Evolutionary conservation across 1,139 yeast species (phyloP).

Genomic region (Kluyveromyces sp.): DNA sequence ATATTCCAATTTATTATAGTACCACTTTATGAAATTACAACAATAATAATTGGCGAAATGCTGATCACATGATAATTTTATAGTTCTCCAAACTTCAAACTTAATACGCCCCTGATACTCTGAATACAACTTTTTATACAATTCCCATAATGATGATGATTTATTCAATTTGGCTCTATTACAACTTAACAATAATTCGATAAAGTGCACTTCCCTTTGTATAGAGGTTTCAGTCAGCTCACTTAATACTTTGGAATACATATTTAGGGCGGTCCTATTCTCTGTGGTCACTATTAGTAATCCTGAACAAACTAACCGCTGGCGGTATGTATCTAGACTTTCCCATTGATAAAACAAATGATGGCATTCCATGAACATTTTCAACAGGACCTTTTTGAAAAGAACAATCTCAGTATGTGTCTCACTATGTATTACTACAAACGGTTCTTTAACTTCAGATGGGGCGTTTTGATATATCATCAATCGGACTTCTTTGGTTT

Average conservation of each 20-base stretch:
- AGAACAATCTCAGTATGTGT: conserved; percentile 26
- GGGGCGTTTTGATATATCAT: conserved; percentile 18
- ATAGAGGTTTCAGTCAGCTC: conserved; percentile 4
- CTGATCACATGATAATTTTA: conserved; percentile 18
- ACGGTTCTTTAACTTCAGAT: conserved; percentile 9
- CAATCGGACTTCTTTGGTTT: conserved; percentile 11
- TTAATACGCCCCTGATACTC: not conserved
- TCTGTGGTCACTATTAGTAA: conserved; percentile 36
- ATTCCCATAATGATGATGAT: conserved; percentile 37
- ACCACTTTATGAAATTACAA: conserved; percentile 34
- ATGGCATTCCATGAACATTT: conserved; percentile 29
- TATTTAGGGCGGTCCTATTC: conserved; percentile 31
- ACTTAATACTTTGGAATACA: conserved; percentile 21
- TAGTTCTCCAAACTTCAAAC: conserved; percentile 1
- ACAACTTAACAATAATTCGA: conserved; percentile 31
- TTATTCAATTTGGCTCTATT: conserved; percentile 36
- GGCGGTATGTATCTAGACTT: not conserved
- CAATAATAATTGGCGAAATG: conserved; percentile 42
- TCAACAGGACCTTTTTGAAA: conserved; percentile 23
- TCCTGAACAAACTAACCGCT: conserved; percentile 28
- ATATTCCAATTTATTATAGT: conserved; percentile 17
- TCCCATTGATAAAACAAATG: conserved; percentile 4
- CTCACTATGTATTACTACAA: conserved; percentile 13
- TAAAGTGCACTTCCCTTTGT: conserved; percentile 20
- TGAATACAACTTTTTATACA: not conserved